Percentiles rank a stretch among this genome's conserved stretches.
Conservation (phyloP, 225 moss, liverwort and hornwort species). For the Takakia lepidozioides region DNA sequence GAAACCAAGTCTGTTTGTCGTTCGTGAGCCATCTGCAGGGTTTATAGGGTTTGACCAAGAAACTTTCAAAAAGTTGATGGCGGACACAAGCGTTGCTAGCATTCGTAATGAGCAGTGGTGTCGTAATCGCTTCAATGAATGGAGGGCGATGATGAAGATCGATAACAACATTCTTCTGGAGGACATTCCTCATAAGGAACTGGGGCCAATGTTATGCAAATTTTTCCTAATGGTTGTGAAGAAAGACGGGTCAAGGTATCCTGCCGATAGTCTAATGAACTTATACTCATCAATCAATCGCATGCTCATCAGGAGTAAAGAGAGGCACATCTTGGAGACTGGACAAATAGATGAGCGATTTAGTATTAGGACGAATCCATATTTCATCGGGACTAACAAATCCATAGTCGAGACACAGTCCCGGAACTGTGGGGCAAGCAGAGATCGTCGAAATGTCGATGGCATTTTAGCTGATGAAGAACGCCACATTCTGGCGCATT, state of each 20-base stretch:
- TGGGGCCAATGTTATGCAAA: not conserved
- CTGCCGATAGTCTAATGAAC: not conserved
- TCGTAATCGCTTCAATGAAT: not conserved
- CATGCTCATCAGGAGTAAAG: not conserved
- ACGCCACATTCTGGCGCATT: not conserved
- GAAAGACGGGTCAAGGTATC: not conserved
- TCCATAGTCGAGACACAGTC: not conserved
- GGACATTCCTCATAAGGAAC: not conserved
- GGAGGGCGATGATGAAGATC: not conserved
- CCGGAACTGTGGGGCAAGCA: not conserved
- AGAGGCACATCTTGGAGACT: not conserved
- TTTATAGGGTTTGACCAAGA: not conserved
- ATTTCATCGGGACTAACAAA: not conserved
- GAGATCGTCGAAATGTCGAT: not conserved
- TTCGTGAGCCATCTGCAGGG: too few species aligned
- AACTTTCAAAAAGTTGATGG: not conserved
- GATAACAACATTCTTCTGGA: not conserved
- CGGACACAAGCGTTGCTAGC: not conserved
- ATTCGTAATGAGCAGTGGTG: not conserved
- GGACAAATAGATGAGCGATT: not conserved
- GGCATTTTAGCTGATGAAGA: too few species aligned
- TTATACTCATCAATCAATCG: not conserved
- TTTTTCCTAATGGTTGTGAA: not conserved
- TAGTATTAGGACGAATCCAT: not conserved
- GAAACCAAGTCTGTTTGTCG: too few species aligned